phyloP scores from a whole-genome alignment of 768 basidiomycete genomes.

The Xerocomellus intermedius region DNA sequence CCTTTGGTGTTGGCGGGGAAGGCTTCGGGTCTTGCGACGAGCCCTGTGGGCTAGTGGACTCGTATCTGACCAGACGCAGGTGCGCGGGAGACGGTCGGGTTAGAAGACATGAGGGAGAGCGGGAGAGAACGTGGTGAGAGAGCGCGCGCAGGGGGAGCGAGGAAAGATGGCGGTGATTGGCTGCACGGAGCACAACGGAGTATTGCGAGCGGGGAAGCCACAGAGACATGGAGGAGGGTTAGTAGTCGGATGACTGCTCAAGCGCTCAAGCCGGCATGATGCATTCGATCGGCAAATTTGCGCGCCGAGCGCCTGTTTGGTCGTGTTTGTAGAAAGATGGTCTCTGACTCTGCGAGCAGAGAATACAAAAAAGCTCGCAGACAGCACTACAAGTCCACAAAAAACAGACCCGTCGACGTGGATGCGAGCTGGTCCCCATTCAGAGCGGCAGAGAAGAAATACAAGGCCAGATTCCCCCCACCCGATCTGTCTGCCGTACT shows the following conservation, averaged over 20 bases:
- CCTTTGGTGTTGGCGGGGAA: slow-evolving; percentile 48
- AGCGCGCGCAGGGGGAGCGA: slow-evolving; percentile 4
- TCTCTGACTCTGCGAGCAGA: background rate
- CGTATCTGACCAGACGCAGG: slow-evolving; percentile 3
- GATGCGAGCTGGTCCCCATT: slow-evolving; percentile 72
- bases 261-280: background rate
- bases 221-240: slow-evolving; percentile 64
- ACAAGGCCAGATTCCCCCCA: slow-evolving; percentile 76
- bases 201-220: slow-evolving; percentile 64
- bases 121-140: slow-evolving; percentile 9
- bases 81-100: slow-evolving; percentile 28
- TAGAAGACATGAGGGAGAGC: slow-evolving; percentile 18
- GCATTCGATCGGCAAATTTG: slow-evolving; percentile 1
- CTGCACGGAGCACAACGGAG: slow-evolving; percentile 41
- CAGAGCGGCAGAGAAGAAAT: slow-evolving; percentile 74
- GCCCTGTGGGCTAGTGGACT: slow-evolving; percentile 18
- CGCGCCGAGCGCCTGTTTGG: slow-evolving; percentile 18
- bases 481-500: slow-evolving; percentile 69
- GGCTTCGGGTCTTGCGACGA: slow-evolving; percentile 43
- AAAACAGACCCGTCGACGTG: slow-evolving; percentile 43
- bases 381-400: slow-evolving; percentile 59
- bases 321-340: slow-evolving; percentile 29
- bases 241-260: too few species aligned
- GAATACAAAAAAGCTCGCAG: slow-evolving; percentile 49
- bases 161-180: slow-evolving; percentile 16